phyloP scores from a whole-genome alignment of 2,329 filamentous ascomycete species.

The Penicillium sp. region DNA sequence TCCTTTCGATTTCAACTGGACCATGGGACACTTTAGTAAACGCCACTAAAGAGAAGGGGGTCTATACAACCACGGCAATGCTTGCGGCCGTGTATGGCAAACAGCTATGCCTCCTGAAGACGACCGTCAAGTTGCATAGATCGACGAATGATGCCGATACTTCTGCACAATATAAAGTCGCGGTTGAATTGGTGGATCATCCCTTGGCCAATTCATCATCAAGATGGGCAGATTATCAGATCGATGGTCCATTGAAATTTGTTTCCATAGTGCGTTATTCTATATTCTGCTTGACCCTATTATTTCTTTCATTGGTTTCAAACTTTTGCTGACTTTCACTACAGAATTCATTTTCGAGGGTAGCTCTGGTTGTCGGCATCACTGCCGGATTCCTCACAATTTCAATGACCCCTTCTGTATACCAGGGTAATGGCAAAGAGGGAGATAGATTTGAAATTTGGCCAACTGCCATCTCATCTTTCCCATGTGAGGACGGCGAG shows the following conservation, averaged over 20 bases:
- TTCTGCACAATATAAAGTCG: constrained; percentile 7
- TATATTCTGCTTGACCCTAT: not conserved
- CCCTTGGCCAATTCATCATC: constrained; percentile 1
- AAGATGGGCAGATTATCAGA: constrained; percentile 18
- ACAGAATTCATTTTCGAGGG: constrained; percentile 26
- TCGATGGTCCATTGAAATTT: constrained; percentile 40
- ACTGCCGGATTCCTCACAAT: constrained; percentile 32
- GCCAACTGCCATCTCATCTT: constrained; percentile 18
- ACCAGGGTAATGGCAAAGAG: constrained; percentile 14
- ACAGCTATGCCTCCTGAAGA: constrained; percentile 32
- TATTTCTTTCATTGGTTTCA: not conserved
- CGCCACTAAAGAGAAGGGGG: not conserved
- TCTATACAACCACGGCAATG: constrained; percentile 25
- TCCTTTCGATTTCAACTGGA: constrained; percentile 36
- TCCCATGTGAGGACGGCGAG: constrained; percentile 9
- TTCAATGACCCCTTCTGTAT: constrained; percentile 21
- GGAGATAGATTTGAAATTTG: constrained; percentile 11
- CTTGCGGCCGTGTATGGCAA: constrained; percentile 36
- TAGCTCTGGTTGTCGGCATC: constrained; percentile 30
- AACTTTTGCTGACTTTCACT: not conserved
- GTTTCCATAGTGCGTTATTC: constrained; percentile 31
- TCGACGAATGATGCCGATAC: constrained; percentile 2
- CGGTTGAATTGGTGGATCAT: constrained; percentile 20
- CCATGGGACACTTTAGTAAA: constrained; percentile 33
- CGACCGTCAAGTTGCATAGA: constrained; percentile 20